These are phyloP conservation scores for Phialophora macrospora DNA, from an alignment of 2,329 filamentous ascomycete genomes.

Conservation along the genomic window DNA sequence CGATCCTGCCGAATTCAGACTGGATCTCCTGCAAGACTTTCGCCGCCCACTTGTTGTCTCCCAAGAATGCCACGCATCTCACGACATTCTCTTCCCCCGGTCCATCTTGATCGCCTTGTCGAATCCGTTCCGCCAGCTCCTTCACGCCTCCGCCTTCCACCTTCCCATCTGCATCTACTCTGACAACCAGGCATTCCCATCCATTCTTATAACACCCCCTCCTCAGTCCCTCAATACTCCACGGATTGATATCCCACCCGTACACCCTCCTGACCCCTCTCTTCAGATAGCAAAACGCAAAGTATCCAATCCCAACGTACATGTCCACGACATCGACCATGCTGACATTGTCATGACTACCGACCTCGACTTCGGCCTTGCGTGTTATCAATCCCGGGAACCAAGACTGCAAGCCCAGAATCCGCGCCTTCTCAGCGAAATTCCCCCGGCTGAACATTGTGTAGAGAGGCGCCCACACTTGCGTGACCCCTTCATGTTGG, in stretches of 20 bases:
- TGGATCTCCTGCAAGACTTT: slow-evolving; percentile 46
- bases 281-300: slow-evolving; percentile 79
- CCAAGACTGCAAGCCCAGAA: slow-evolving; percentile 56
- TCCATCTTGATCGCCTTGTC: not conserved
- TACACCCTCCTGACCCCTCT: slow-evolving; percentile 72
- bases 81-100: slow-evolving; percentile 46
- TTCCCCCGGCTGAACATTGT: slow-evolving; percentile 97
- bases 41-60: slow-evolving; percentile 66
- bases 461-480: slow-evolving; percentile 85
- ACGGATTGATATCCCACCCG: slow-evolving; percentile 89
- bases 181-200: slow-evolving; percentile 65
- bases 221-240: slow-evolving; percentile 81
- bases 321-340: slow-evolving; percentile 68
- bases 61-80: slow-evolving; percentile 69
- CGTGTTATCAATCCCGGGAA: slow-evolving; percentile 33
- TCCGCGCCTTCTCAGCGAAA: slow-evolving; percentile 80
- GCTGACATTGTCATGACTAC: slow-evolving; percentile 32
- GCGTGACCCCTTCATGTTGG: slow-evolving; percentile 76
- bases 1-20: slow-evolving; percentile 42
- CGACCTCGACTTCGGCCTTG: slow-evolving; percentile 15
- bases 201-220: slow-evolving; percentile 73
- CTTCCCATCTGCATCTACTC: slow-evolving; percentile 46
- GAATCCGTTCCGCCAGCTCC: slow-evolving; percentile 45
- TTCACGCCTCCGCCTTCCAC: slow-evolving; percentile 34
- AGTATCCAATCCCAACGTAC: slow-evolving; percentile 93